Conservation (phyloP, 495 filamentous ascomycete species). For the Xylaria intraflava region DNA sequence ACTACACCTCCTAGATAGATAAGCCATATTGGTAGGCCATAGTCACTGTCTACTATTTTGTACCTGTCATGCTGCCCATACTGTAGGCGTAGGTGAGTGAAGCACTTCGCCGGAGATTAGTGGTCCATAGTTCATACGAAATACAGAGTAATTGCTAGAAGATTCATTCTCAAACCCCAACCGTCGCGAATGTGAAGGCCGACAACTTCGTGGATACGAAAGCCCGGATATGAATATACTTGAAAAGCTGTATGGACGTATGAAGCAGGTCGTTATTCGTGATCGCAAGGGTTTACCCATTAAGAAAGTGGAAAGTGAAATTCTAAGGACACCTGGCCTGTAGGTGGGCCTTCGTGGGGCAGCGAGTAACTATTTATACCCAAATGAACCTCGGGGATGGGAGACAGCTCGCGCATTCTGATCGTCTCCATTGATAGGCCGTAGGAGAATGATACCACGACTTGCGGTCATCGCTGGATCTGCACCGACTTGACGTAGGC, state of each 20-base stretch:
- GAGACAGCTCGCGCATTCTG: conserved; percentile 3
- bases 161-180: not conserved
- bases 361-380: not conserved
- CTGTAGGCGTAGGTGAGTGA: too few species aligned
- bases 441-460: not conserved
- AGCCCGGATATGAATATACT: not conserved
- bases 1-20: too few species aligned
- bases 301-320: not conserved
- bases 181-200: not conserved
- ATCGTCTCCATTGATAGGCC: not conserved
- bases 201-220: not conserved
- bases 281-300: not conserved
- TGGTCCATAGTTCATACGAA: too few species aligned
- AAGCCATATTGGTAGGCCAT: too few species aligned
- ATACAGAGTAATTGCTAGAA: not conserved
- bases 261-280: not conserved
- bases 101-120: too few species aligned
- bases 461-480: not conserved
- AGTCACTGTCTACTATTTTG: too few species aligned
- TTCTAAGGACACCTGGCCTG: not conserved
- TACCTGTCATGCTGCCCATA: too few species aligned
- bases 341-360: not conserved
- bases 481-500: not conserved
- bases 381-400: not conserved
- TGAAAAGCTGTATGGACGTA: not conserved